phyloP scores from a whole-genome alignment of 768 basidiomycete genomes.

The Collybiopsis luxurians region DNA sequence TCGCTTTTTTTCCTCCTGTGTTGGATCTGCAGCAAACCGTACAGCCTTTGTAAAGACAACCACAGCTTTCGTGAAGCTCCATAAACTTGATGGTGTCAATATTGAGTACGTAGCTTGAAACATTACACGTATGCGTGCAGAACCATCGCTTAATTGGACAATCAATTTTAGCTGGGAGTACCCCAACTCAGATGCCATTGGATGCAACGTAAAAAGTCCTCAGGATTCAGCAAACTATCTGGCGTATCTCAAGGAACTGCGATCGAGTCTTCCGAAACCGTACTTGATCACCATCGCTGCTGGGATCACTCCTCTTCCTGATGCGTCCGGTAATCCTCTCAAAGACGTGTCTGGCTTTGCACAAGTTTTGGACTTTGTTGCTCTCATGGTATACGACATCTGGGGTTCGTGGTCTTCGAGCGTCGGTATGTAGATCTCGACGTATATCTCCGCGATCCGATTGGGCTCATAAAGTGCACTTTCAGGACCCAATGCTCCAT shows the following conservation, averaged over 20 bases:
- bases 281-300: conserved; percentile 55
- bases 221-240: conserved; percentile 79
- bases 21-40: conserved; percentile 55
- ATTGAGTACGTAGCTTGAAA: conserved; percentile 37
- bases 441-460: no score
- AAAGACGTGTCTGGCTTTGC: conserved; percentile 70
- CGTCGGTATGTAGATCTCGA: conserved; percentile 19
- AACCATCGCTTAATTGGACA: no score
- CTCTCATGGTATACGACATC: conserved; percentile 71
- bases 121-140: neutral
- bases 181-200: conserved; percentile 51
- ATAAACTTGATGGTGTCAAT: conserved; percentile 59
- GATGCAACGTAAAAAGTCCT: conserved; percentile 62
- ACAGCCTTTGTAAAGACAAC: conserved; percentile 64
- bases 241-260: conserved; percentile 68
- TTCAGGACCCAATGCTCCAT: conserved; percentile 80
- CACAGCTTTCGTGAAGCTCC: conserved; percentile 44
- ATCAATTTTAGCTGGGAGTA: neutral
- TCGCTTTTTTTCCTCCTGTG: conserved; percentile 44
- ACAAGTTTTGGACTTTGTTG: conserved; percentile 52
- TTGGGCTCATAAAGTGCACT: conserved; percentile 25
- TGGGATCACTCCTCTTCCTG: conserved; percentile 36
- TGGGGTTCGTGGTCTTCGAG: conserved; percentile 60
- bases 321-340: conserved; percentile 51
- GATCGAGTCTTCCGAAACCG: conserved; percentile 47